A percentile compares a stretch with the other conserved stretches of the same genome.
Evolutionary conservation across 352 stramenopile species (phyloP).

Genomic region (Phytophthora cactorum): DNA sequence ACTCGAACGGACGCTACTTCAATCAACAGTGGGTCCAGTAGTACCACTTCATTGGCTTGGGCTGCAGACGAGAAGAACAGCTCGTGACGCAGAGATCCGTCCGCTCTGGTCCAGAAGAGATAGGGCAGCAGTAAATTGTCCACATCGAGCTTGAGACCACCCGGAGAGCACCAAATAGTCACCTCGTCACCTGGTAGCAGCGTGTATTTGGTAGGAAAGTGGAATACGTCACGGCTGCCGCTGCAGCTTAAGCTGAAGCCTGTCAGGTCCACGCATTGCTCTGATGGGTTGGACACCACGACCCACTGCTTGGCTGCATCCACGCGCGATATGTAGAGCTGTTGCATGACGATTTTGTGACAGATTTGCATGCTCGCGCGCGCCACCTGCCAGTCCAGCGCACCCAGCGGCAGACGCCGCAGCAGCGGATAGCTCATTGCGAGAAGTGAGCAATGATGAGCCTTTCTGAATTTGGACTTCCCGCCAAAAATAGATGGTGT

Average conservation of each 20-base stretch:
- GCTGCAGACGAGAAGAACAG: slow-evolving; percentile 57
- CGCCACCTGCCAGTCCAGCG: slow-evolving; percentile 72
- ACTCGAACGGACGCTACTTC: slow-evolving; percentile 84
- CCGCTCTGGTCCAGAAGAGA: slow-evolving; percentile 76
- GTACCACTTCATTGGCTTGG: slow-evolving; percentile 66
- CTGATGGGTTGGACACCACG: slow-evolving; percentile 84
- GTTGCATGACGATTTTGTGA: slow-evolving; percentile 85
- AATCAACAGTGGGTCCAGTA: slow-evolving; percentile 77
- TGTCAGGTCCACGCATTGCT: slow-evolving; percentile 72
- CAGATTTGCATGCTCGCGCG: slow-evolving; percentile 86
- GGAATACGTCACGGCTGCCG: slow-evolving; percentile 57
- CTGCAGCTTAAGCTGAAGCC: slow-evolving; percentile 63
- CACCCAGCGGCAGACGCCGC: slow-evolving; percentile 63
- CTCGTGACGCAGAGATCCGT: slow-evolving; percentile 63
- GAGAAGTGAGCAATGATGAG: neutral
- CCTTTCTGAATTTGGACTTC: slow-evolving; percentile 28
- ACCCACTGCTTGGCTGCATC: slow-evolving; percentile 81
- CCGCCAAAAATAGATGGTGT: slow-evolving; percentile 31
- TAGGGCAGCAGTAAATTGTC: slow-evolving; percentile 82
- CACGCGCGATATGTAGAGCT: slow-evolving; percentile 84
- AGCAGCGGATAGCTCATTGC: slow-evolving; percentile 70
- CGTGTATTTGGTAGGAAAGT: slow-evolving; percentile 72
- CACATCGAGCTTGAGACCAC: slow-evolving; percentile 65
- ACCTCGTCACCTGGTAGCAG: slow-evolving; percentile 80
- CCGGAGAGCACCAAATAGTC: slow-evolving; percentile 80